phyloP scores from a whole-genome alignment of 2,329 filamentous ascomycete genomes.

The Bipolaris bicolor region DNA sequence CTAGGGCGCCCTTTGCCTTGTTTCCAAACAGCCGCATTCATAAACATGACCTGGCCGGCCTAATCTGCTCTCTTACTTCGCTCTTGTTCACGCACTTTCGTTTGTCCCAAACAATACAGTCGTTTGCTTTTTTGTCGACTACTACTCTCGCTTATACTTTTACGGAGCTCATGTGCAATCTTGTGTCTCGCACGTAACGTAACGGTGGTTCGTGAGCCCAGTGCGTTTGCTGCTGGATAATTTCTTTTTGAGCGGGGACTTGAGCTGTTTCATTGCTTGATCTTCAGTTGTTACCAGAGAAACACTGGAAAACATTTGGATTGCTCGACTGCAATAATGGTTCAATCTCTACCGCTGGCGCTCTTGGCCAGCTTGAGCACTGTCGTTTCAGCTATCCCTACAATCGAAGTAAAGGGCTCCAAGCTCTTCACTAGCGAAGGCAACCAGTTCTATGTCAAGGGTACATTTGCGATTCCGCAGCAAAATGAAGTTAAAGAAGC shows the following conservation, averaged over 20 bases:
- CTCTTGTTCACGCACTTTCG: not conserved
- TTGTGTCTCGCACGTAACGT: not conserved
- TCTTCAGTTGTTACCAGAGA: not conserved
- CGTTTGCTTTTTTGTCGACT: not conserved
- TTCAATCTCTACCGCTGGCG: constrained; percentile 14
- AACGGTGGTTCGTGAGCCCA: not conserved
- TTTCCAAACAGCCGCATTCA: not conserved
- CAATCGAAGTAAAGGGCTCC: constrained; percentile 69
- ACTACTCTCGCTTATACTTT: not conserved
- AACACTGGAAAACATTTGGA: not conserved
- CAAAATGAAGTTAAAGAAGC: not conserved
- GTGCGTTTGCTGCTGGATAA: not conserved
- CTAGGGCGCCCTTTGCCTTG: not conserved
- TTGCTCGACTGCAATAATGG: constrained; percentile 12
- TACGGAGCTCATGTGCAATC: not conserved
- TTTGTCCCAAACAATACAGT: not conserved
- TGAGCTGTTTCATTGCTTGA: not conserved
- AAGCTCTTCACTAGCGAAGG: constrained; percentile 87
- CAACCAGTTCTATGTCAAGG: constrained; percentile 83
- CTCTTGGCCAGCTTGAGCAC: constrained; percentile 37
- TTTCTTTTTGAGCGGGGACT: not conserved
- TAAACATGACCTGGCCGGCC: not conserved
- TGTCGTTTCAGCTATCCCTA: constrained; percentile 56
- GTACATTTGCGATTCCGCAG: constrained; percentile 50
- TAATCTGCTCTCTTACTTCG: not conserved